Evolutionary conservation across 2,329 filamentous ascomycete species (phyloP).

Genomic region (Colletotrichum tanaceti): DNA sequence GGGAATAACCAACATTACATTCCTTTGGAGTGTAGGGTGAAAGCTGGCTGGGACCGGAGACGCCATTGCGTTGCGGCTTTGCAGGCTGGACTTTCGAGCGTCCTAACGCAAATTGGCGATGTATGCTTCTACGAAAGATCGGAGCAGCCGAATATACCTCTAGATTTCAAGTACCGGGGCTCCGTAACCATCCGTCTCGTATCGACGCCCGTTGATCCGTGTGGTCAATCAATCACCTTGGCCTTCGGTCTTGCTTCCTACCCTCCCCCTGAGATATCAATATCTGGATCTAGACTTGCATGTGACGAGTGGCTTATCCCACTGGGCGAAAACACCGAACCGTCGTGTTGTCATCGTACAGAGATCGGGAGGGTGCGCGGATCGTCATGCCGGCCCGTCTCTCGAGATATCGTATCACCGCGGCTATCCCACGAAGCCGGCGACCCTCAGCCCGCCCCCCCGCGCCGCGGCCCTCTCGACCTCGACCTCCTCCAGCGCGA

Average conservation of each 20-base stretch:
- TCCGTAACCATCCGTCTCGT: not conserved
- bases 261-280: not conserved
- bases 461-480: conserved; percentile 7
- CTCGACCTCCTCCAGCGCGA: conserved; percentile 54
- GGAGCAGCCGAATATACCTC: not conserved
- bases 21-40: not conserved
- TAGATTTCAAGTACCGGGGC: not conserved
- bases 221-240: not conserved
- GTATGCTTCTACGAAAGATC: not conserved
- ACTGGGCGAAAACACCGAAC: not conserved
- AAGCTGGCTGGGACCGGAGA: not conserved
- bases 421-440: not conserved
- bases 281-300: not conserved
- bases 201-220: conserved; percentile 1
- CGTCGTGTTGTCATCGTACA: not conserved
- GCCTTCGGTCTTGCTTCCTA: not conserved
- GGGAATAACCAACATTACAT: not conserved
- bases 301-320: not conserved
- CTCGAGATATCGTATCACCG: not conserved
- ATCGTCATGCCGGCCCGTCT: not conserved
- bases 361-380: not conserved
- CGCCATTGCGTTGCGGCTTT: not conserved
- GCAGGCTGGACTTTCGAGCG: not conserved
- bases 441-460: conserved; percentile 28
- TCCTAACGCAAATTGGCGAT: not conserved